Evolutionary conservation across 768 basidiomycete genomes (phyloP), one percentile per base, ranked within the genome.

Genomic region (Pisolithus tinctorius): DNA sequence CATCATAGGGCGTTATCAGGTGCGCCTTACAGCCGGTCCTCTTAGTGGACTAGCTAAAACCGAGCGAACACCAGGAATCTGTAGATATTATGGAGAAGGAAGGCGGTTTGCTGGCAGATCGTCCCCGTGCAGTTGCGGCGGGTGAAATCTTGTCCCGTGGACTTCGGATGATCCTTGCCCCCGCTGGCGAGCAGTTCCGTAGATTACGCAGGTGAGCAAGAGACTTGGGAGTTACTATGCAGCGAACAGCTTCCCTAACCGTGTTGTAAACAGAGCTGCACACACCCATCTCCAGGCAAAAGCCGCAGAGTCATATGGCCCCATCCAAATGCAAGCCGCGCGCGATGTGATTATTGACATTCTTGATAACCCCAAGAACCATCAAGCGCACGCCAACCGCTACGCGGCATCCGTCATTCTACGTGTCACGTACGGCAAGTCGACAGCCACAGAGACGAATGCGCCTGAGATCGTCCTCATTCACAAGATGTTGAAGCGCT

Each of bases 31-130:
- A 1, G n/a, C 37, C 17, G 4, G 30, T 14, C 6, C 5, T 27
- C 2, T 26, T 7, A 10, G 16, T 17, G n/a, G 13, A 17, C 25
- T 1, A 41, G 11, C 23, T 1, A 41, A 37, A 43, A 36, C 38
- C 14, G 9, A n/a, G 23, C 9, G 23, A 34, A 6, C 9, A 7
- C 26, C 63, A 82, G 62, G 81, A 80, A 36, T 81, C 82, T 0
- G 72, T 82, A 0, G 81, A 84, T 20, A 77, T 84, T 50, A 79
- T 84, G 81, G 82, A 84, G 59, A 79, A 78, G 47, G 79, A 83
- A 55, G 82, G 82, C n/a, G 74, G 77, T 4, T 55, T 70, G 4
- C 63, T 79, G n/a, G 76, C 74, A 0, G 82, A 83, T 57, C 68
- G 82, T 46, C 82, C 82, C 20, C 63, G 68, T 3, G 71, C 69